These are phyloP conservation scores for Pleurotus salmoneostramineus DNA, from an alignment of 768 basidiomycete species.

Conservation along the genomic window DNA sequence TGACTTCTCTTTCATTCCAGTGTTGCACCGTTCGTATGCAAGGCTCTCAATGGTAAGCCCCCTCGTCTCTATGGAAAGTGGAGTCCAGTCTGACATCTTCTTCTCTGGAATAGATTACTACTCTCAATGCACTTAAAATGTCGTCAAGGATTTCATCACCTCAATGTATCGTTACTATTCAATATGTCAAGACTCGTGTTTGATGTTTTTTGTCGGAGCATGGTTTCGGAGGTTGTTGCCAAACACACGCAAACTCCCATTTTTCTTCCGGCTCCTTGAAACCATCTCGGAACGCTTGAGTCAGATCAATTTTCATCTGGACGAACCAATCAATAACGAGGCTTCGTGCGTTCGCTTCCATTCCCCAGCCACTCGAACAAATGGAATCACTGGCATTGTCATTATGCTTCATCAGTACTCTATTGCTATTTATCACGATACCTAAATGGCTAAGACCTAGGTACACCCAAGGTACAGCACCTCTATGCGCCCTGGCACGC, in stretches of 20 bases:
- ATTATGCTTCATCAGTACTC: neutral
- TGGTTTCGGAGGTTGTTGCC: neutral
- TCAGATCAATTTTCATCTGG: neutral
- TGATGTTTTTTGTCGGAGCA: neutral
- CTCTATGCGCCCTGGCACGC: neutral
- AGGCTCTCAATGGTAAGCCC: slow-evolving; percentile 25
- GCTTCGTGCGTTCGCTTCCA: no score
- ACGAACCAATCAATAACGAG: no score
- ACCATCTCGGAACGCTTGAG: neutral
- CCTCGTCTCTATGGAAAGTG: neutral
- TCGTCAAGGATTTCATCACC: neutral
- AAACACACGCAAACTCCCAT: neutral
- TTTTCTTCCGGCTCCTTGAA: neutral
- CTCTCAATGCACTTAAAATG: slow-evolving; percentile 30
- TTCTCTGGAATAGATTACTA: slow-evolving; percentile 24
- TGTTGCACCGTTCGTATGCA: slow-evolving; percentile 32
- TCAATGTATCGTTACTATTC: neutral
- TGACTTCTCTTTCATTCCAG: slow-evolving; percentile 12
- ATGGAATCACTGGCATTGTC: neutral
- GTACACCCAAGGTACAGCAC: no score
- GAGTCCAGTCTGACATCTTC: neutral
- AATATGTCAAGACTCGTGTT: neutral
- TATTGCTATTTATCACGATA: neutral
- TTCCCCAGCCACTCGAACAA: no score
- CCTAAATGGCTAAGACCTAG: no score